Conservation (phyloP, 257 asterid species). For the Petrea volubilis region DNA sequence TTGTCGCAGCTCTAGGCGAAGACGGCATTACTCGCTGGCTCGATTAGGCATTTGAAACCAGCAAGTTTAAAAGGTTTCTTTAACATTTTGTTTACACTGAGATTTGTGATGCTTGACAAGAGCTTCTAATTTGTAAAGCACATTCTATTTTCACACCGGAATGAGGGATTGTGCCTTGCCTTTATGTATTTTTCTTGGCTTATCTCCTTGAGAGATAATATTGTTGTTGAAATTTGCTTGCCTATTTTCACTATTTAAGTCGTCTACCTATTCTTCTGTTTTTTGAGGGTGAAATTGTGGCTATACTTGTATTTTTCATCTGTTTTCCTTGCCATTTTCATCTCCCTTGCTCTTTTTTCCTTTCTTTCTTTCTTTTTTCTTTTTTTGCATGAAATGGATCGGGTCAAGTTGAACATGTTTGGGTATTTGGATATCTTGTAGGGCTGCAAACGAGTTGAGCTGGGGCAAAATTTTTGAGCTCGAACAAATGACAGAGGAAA, state of each 20-base stretch:
- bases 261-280: background rate
- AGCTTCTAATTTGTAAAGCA: constrained; percentile 25
- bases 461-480: no score
- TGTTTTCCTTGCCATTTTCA: background rate
- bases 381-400: background rate
- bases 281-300: background rate
- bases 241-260: constrained; percentile 5
- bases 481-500: no score
- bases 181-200: constrained; percentile 20
- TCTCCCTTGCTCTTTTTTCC: background rate
- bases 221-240: constrained; percentile 25
- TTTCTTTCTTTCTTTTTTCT: background rate
- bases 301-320: background rate
- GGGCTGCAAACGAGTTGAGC: no score
- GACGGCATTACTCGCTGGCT: constrained; percentile 99
- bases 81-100: constrained; percentile 20
- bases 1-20: constrained; percentile 89
- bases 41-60: constrained; percentile 46
- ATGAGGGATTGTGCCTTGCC: constrained; percentile 22
- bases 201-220: constrained; percentile 6
- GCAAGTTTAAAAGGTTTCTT: background rate
- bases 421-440: no score
- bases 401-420: no score
- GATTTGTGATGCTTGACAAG: constrained; percentile 29
- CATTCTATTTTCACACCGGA: constrained; percentile 24